These are phyloP conservation scores for Inga laurina DNA, from an alignment of 306 rosid species.

Conservation along the genomic window DNA sequence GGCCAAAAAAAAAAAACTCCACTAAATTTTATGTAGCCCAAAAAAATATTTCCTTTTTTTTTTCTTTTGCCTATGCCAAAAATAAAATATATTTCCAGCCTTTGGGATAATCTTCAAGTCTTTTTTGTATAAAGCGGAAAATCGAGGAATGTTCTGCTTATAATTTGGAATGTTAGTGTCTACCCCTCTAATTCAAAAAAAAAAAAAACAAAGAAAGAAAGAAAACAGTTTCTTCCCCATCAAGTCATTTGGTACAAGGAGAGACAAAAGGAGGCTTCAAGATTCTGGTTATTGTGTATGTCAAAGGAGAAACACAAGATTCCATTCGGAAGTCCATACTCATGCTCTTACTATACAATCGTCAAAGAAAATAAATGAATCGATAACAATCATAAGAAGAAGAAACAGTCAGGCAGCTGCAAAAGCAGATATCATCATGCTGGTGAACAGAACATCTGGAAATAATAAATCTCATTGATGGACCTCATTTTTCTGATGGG, in stretches of 20 bases:
- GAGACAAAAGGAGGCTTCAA: neutral
- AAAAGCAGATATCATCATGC: neutral
- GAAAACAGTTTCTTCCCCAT: too few species aligned
- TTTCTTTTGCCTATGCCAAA: too few species aligned
- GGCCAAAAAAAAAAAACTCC: too few species aligned
- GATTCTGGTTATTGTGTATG: neutral
- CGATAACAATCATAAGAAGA: neutral
- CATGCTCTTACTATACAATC: neutral
- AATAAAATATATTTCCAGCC: too few species aligned
- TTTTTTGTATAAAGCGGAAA: too few species aligned
- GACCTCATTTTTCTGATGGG: slow-evolving; percentile 20
- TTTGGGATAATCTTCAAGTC: too few species aligned
- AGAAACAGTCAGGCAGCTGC: neutral
- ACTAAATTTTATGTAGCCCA: too few species aligned
- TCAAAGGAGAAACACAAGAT: neutral
- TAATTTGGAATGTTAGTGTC: too few species aligned
- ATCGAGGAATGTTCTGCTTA: too few species aligned
- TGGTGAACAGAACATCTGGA: neutral
- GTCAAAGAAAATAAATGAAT: neutral
- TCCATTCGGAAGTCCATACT: neutral
- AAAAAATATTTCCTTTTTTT: too few species aligned
- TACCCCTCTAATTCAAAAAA: too few species aligned
- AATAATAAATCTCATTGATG: slow-evolving; percentile 14
- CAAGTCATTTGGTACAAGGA: neutral
- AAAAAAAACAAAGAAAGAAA: too few species aligned